These are phyloP conservation scores for Primulina eburnea DNA, from an alignment of 257 asterid species.

Conservation along the genomic window DNA sequence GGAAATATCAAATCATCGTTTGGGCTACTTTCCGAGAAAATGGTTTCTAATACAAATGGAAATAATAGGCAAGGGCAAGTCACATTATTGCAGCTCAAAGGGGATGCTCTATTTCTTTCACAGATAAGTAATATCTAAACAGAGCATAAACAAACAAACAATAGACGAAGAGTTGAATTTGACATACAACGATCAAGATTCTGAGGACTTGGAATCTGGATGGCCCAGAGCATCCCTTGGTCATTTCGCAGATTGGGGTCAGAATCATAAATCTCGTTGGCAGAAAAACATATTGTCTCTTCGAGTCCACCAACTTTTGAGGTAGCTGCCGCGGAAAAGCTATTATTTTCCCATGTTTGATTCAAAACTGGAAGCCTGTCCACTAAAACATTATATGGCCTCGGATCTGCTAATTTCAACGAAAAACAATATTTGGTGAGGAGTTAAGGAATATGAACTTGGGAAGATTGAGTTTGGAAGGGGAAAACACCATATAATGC, in stretches of 20 bases:
- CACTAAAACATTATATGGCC: conserved; percentile 26
- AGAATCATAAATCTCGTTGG: conserved; percentile 19
- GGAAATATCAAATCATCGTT: not conserved
- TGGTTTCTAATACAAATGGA: not conserved
- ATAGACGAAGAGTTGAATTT: not conserved
- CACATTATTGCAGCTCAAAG: too few species aligned
- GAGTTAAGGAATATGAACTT: not conserved
- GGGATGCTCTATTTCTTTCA: too few species aligned
- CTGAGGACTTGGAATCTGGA: conserved; percentile 27
- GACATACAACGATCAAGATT: conserved; percentile 39
- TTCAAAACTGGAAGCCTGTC: conserved; percentile 33
- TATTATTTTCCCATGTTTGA: conserved; percentile 29
- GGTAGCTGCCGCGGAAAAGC: conserved; percentile 20
- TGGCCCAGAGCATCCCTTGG: conserved; percentile 10
- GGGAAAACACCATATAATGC: conserved; percentile 34
- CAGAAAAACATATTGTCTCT: not conserved
- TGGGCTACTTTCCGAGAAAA: not conserved
- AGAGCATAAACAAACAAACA: not conserved
- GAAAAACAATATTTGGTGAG: not conserved
- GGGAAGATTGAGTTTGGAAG: not conserved
- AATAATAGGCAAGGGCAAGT: too few species aligned
- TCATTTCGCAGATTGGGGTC: conserved; percentile 26
- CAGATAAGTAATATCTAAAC: too few species aligned
- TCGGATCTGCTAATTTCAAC: conserved; percentile 29
- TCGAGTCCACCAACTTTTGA: conserved; percentile 18